Conservation (phyloP, 2,329 filamentous ascomycete genomes). For the Talaromyces sp. region DNA sequence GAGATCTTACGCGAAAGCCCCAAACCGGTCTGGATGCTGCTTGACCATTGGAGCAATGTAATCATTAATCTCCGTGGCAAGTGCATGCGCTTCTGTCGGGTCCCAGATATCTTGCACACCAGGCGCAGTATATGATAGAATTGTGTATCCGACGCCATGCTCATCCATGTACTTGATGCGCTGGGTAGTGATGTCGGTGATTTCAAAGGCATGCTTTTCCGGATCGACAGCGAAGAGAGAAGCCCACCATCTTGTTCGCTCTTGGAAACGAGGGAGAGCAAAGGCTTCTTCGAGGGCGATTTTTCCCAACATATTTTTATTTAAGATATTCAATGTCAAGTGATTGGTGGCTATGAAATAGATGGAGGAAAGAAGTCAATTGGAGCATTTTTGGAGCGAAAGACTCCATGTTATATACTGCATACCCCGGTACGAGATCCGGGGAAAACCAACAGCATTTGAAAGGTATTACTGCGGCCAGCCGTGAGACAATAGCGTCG, state of each 20-base stretch:
- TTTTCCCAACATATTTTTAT: slow-evolving; percentile 9
- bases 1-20: slow-evolving; percentile 9
- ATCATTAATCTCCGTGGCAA: slow-evolving; percentile 23
- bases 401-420: not conserved
- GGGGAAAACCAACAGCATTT: not conserved
- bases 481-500: not conserved
- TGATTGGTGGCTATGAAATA: not conserved
- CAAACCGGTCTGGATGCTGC: slow-evolving; percentile 10
- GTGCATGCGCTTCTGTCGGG: slow-evolving; percentile 18
- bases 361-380: not conserved
- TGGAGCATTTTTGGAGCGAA: not conserved
- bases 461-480: not conserved
- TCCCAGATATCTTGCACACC: slow-evolving; percentile 23
- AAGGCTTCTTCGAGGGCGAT: slow-evolving; percentile 12
- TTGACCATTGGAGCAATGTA: slow-evolving; percentile 19
- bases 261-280: slow-evolving; percentile 10
- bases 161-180: slow-evolving; percentile 14
- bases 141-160: slow-evolving; percentile 22
- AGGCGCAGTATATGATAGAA: slow-evolving; percentile 22
- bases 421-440: not conserved
- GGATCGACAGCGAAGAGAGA: slow-evolving; percentile 14
- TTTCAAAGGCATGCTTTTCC: slow-evolving; percentile 17
- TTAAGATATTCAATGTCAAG: not conserved
- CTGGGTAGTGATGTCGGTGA: slow-evolving; percentile 6
- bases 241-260: slow-evolving; percentile 11